Conservation (phyloP, 106 monocot species). For the Platanthera guangdongensis region DNA sequence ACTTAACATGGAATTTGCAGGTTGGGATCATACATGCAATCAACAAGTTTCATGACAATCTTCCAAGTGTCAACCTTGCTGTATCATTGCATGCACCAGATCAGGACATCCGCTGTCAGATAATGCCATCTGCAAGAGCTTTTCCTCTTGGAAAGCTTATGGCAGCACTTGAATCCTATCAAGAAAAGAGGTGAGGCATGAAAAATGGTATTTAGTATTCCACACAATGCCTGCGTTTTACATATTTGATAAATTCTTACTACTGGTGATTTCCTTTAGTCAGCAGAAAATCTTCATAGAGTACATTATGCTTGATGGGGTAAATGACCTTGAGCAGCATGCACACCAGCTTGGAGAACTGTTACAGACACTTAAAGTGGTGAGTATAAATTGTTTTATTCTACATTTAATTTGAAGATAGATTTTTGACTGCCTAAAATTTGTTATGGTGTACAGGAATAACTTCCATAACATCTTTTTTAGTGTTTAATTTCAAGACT, state of each 20-base stretch:
- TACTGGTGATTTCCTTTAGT: slow-evolving; percentile 31
- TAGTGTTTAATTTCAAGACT: no score
- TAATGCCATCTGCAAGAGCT: slow-evolving; percentile 94
- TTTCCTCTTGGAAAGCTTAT: slow-evolving; percentile 82
- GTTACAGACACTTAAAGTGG: slow-evolving; percentile 67
- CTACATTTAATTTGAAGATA: no score
- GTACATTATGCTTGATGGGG: slow-evolving; percentile 95
- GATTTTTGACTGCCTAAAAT: no score
- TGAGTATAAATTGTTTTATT: slow-evolving; percentile 10
- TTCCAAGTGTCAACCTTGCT: slow-evolving; percentile 86
- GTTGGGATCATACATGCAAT: slow-evolving; percentile 94
- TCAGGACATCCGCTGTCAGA: slow-evolving; percentile 89
- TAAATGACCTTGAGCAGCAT: slow-evolving; percentile 88
- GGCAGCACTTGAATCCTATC: slow-evolving; percentile 71
- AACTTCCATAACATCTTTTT: no score
- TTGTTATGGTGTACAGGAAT: no score
- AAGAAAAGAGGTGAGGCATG: slow-evolving; percentile 55
- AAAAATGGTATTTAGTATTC: background rate
- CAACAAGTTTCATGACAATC: slow-evolving; percentile 63
- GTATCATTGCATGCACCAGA: slow-evolving; percentile 96
- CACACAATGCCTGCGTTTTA: background rate
- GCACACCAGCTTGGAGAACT: slow-evolving; percentile 92
- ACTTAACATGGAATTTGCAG: slow-evolving; percentile 20
- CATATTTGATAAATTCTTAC: background rate
- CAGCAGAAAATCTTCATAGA: slow-evolving; percentile 87